phyloP scores from a whole-genome alignment of 257 asterid species.

The Solanum tarapatanum region DNA sequence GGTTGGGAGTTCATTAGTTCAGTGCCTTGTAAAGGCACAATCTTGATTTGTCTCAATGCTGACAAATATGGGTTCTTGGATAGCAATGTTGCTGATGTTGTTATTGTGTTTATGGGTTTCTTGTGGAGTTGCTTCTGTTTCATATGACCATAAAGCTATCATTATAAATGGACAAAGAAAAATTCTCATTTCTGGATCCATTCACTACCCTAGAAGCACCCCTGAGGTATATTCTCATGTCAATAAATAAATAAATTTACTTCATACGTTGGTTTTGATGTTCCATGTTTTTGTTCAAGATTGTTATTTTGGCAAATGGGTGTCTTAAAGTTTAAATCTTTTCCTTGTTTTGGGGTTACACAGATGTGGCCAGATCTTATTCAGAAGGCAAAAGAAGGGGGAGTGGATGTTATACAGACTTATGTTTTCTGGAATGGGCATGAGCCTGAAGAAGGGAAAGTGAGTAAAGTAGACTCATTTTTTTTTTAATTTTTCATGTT shows the following conservation, averaged over 20 bases:
- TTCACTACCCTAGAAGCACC: constrained; percentile 86
- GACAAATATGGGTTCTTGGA: background rate
- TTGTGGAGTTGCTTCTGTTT: constrained; percentile 31
- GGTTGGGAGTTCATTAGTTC: background rate
- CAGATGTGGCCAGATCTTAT: constrained; percentile 99
- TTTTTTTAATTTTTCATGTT: background rate
- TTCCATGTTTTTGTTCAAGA: background rate
- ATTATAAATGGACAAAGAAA: constrained; percentile 58
- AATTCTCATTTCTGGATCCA: constrained; percentile 82
- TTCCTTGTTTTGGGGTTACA: constrained; percentile 15
- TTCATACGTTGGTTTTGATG: background rate
- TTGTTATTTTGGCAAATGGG: background rate
- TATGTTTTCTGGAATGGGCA: constrained; percentile 98
- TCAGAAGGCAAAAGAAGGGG: constrained; percentile 91
- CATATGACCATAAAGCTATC: constrained; percentile 61
- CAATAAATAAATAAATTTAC: background rate
- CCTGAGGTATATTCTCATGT: constrained; percentile 60
- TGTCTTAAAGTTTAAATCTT: background rate
- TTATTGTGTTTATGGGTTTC: constrained; percentile 19
- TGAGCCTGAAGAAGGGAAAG: constrained; percentile 87
- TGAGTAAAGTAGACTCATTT: constrained; percentile 7
- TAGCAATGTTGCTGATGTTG: constrained; percentile 14
- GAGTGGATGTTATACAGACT: constrained; percentile 86
- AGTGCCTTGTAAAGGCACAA: constrained; percentile 5
- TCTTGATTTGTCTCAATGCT: background rate